Evolutionary conservation across 1,284 basidiomycete species (phyloP).

Genomic region (Schizophyllum amplum): DNA sequence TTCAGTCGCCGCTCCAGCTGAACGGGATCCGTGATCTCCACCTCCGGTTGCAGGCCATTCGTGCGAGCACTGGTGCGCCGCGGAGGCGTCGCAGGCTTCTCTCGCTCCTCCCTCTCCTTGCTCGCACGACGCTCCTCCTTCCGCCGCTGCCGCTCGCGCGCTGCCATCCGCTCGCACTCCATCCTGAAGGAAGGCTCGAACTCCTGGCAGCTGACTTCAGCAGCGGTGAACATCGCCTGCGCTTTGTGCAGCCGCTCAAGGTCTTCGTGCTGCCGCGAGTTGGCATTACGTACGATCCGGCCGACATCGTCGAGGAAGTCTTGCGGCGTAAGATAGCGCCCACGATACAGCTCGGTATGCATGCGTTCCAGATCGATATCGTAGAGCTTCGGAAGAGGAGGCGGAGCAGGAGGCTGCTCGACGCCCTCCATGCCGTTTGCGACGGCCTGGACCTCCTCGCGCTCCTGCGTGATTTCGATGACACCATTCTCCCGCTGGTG

Average conservation of each 20-base stretch:
- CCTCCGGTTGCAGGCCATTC: conserved; percentile 64
- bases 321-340: conserved; percentile 81
- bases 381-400: conserved; percentile 41
- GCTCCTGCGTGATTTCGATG: conserved; percentile 36
- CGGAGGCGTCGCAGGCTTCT: conserved; percentile 25
- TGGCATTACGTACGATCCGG: conserved; percentile 87
- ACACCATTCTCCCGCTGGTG: conserved; percentile 33
- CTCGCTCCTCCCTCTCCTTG: conserved; percentile 26
- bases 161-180: conserved; percentile 88
- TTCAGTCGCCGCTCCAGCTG: conserved; percentile 67
- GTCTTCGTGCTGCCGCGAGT: conserved; percentile 58
- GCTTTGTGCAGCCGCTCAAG: conserved; percentile 74
- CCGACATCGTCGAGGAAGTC: conserved; percentile 85
- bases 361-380: conserved; percentile 91
- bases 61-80: conserved; percentile 58
- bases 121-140: conserved; percentile 22
- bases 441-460: conserved; percentile 19
- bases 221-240: conserved; percentile 84
- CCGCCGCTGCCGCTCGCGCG: conserved; percentile 65
- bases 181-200: conserved; percentile 79
- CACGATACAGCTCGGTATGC: conserved; percentile 80
- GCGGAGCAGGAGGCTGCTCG: conserved; percentile 25
- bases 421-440: conserved; percentile 18
- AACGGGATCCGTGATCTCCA: conserved; percentile 62
- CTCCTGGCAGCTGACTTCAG: conserved; percentile 81